Percentiles rank a stretch among this genome's conserved stretches.
phyloP scores from a whole-genome alignment of 768 basidiomycete genomes.

The Boletellus ananas region DNA sequence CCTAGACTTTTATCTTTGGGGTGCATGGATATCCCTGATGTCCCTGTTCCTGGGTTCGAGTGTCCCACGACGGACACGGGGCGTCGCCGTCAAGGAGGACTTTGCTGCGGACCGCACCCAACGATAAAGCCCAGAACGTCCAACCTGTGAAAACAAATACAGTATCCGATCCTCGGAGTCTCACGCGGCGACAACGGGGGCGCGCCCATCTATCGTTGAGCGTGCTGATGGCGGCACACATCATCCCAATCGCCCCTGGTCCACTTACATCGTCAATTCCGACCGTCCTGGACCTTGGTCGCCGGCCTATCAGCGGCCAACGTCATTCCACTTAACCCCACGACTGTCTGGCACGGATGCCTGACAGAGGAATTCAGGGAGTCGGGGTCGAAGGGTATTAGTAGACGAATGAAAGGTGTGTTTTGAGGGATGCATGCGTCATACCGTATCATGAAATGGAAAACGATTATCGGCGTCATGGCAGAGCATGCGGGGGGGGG shows the following conservation, averaged over 20 bases:
- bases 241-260: slow-evolving; percentile 29
- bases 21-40: slow-evolving; percentile 20
- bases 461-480: slow-evolving; percentile 19
- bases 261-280: slow-evolving; percentile 1
- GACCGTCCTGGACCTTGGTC: not conserved
- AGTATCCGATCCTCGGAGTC: not conserved
- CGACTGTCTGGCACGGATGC: too few species aligned
- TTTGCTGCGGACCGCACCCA: too few species aligned
- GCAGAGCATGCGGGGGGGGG: slow-evolving; percentile 17
- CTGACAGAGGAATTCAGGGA: too few species aligned
- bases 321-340: too few species aligned
- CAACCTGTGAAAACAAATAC: not conserved
- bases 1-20: slow-evolving; percentile 22
- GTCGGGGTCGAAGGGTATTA: not conserved
- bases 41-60: slow-evolving; percentile 21
- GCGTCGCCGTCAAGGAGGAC: too few species aligned
- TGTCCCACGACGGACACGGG: too few species aligned
- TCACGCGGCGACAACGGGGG: not conserved
- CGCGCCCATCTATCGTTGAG: slow-evolving; percentile 31
- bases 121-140: too few species aligned
- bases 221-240: slow-evolving; percentile 31
- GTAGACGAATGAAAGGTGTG: slow-evolving; percentile 19
- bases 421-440: slow-evolving; percentile 33
- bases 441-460: slow-evolving; percentile 39
- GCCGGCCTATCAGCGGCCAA: too few species aligned